Evolutionary conservation across 2,329 filamentous ascomycete species (phyloP), one percentile per base, ranked within the genome.

Genomic region (Botrytis porri): DNA sequence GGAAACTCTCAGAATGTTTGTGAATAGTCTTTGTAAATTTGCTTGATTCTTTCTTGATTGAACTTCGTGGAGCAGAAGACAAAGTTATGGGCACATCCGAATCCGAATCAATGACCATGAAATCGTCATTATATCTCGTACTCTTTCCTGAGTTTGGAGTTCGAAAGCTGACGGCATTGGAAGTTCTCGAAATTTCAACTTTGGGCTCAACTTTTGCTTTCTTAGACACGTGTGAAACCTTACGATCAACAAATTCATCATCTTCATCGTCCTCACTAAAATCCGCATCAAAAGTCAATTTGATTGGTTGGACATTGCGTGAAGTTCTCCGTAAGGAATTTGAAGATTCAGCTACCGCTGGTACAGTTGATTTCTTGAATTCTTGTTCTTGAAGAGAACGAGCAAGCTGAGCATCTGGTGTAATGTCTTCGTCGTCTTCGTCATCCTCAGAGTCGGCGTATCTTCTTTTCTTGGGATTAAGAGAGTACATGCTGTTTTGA

Each of bases 351-450:
- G 77, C 84, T 84, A 18, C 65, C 73, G 78, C 77, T 29, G 71
- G 43, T 14, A 59, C 6, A 1, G 3, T 54, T 48, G 75, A 72
- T 39, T 75, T 78, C 16, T 79, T 76, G 35, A 87, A 87, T 75
- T 88, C 85, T 76, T 89, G 84, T 43, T 86, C 82, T 77, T 92
- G 89, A 69, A 92, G 82, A 60, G 82, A 82, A 62, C 84, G 82
- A 48, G 90, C 90, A 57, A 92, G 80, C 63, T 85, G 83, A 20
- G 85, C 87, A 79, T 88, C 86, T 3, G 80, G 76, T 9, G 80
- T 80, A 35, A 82, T 80, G 77, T 86, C 85, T 1, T 82, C 82
- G 59, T 83, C 80, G 25, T 73, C 57, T 41, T 81, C 78, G 10
- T 79, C 77, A 62, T 83, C 81, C 2, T 83, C 81, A 74, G 86